These are phyloP conservation scores for Chrysanthemum makinoi DNA, from an alignment of 129 eudicot genomes.

Conservation along the genomic window DNA sequence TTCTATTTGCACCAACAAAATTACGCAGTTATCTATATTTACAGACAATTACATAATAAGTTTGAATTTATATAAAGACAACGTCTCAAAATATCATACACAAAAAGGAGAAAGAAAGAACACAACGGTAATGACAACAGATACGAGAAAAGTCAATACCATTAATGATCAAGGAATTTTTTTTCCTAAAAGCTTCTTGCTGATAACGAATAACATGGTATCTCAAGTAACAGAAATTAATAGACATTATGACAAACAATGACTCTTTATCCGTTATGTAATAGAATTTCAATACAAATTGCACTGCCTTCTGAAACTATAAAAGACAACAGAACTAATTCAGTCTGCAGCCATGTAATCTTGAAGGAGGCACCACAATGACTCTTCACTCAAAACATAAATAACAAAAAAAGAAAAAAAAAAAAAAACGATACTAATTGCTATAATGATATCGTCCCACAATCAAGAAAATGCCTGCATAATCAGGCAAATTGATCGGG, in stretches of 20 bases:
- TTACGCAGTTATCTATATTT: too few relatives aligned
- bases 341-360: constrained; percentile 13
- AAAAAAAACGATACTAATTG: constrained; percentile 29
- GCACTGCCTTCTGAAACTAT: constrained; percentile 22
- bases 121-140: too few relatives aligned
- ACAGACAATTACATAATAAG: too few relatives aligned
- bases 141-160: too few relatives aligned
- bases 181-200: neutral
- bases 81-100: too few relatives aligned
- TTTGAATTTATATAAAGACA: too few relatives aligned
- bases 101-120: too few relatives aligned
- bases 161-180: too few relatives aligned
- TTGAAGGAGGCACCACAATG: constrained; percentile 32
- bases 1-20: too few relatives aligned
- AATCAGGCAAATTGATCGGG: constrained; percentile 15
- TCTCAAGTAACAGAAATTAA: neutral
- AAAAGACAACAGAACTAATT: constrained; percentile 10
- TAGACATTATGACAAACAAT: constrained; percentile 11
- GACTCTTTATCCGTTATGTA: constrained; percentile 31
- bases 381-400: constrained; percentile 37
- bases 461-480: constrained; percentile 19
- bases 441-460: constrained; percentile 25
- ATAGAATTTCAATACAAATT: constrained; percentile 27
- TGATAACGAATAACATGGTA: constrained; percentile 4
- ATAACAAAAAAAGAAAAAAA: constrained; percentile 31